Base-by-base conservation (phyloP, 1,139 yeast species). In the Hanseniaspora uvarum region DNA sequence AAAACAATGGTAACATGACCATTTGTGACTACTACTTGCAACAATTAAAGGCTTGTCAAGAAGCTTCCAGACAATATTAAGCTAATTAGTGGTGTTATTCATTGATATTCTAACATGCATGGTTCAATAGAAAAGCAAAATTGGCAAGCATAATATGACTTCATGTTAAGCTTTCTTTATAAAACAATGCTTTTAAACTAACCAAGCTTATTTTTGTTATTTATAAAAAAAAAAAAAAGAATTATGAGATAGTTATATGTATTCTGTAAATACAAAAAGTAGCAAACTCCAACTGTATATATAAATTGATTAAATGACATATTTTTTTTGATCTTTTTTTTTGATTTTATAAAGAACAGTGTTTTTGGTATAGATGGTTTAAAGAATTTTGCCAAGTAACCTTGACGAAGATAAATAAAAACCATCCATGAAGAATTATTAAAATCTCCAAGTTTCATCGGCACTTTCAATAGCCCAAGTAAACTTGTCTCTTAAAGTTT, bases 21-120 rank as follows among this genome's bases (percentile, higher is more conserved):
- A 82, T 85, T 62, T 92, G 98, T 74, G 96, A 88, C 67, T 92
- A 79, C 79, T 92, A 92, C 73, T 78, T 92, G 72, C 97, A 89
- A 73, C 96, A 89, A 74, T 81, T 92, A 70, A 89, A 86, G 76
- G 94, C 96, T 26, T 92, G 98, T 72, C 96, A 92, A 74, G 92
- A 86, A 70, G 96, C 96, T 63, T 76, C 96, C 57, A 79, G 83
- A 62, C 85, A 81, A 63, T 87, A 85, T 68, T 86, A 78, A 62
- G n/a, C 30, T 3, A 28, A 28, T 7, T 12, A 8, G 12, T 36
- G 24, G 3, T 45, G 18, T 21, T 33, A 23, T 23, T 31, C 33
- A 23, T 45, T 33, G 39, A 45, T 23, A 31, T 16, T 44, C 31
- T 16, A 26, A 41, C 33, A 26, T n/a, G 8, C 10, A 10, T 14